phyloP scores from a whole-genome alignment of 129 eudicot species.

The Arctium minus region DNA sequence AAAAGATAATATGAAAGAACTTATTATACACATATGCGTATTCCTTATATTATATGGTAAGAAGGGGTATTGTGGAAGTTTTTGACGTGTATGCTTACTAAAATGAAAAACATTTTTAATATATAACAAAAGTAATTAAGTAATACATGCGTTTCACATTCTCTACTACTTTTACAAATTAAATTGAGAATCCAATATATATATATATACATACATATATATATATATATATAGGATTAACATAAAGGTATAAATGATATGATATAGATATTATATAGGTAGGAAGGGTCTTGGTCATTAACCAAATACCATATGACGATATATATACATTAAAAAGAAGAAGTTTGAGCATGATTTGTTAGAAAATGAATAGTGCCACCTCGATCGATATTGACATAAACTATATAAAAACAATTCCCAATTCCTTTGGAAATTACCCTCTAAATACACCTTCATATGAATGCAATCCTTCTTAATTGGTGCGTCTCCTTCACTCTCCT shows the following conservation, averaged over 20 bases:
- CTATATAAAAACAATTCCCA: constrained; percentile 16
- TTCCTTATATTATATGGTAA: background rate
- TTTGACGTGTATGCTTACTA: constrained; percentile 23
- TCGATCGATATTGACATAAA: constrained; percentile 24
- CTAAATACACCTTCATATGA: background rate
- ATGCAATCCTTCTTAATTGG: constrained; percentile 27
- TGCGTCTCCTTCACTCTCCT: constrained; percentile 12
- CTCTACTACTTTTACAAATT: background rate
- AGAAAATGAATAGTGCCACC: constrained; percentile 23
- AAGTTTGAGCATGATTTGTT: constrained; percentile 7
- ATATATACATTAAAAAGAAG: background rate
- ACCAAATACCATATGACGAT: constrained; percentile 19
- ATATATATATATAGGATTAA: background rate
- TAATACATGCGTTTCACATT: background rate
- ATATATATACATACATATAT: too few relatives aligned
- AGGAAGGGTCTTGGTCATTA: constrained; percentile 15
- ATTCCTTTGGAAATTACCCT: constrained; percentile 11
- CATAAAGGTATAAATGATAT: background rate
- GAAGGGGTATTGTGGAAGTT: background rate
- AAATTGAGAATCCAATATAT: too few relatives aligned
- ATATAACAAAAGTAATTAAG: background rate
- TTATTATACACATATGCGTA: constrained; percentile 2
- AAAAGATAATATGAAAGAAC: background rate
- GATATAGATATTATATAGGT: constrained; percentile 2
- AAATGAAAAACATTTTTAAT: constrained; percentile 10